Conservation (phyloP, 1,139 yeast species). For the Hemisphaericaspora subhashii region DNA sequence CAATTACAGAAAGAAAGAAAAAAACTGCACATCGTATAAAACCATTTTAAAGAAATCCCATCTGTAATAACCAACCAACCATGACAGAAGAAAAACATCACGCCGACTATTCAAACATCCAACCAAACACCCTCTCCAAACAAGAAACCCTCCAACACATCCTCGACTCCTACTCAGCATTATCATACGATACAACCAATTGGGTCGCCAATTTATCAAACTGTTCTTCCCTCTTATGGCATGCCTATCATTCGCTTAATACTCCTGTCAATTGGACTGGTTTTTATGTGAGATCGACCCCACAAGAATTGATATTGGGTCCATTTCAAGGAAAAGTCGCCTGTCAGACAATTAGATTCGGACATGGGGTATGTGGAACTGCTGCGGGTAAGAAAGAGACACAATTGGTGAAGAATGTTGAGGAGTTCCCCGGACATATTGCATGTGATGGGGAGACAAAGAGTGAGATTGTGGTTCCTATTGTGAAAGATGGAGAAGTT, state of each 20-base stretch:
- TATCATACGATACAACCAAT: constrained; percentile 60
- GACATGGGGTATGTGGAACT: constrained; percentile 89
- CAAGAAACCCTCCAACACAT: constrained; percentile 61
- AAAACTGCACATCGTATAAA: background rate
- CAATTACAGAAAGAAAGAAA: background rate
- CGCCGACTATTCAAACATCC: constrained; percentile 64
- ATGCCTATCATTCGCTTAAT: constrained; percentile 67
- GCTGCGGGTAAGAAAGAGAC: constrained; percentile 63
- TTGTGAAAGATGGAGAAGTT: constrained; percentile 45
- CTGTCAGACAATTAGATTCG: constrained; percentile 76
- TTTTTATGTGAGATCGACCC: constrained; percentile 56
- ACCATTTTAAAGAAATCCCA: background rate
- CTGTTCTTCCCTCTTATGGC: constrained; percentile 84
- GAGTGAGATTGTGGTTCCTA: constrained; percentile 91
- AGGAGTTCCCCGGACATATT: constrained; percentile 84
- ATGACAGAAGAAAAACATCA: constrained; percentile 35
- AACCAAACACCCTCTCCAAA: constrained; percentile 32
- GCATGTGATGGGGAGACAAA: constrained; percentile 96
- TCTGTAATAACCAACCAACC: background rate
- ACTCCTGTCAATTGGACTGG: constrained; percentile 88
- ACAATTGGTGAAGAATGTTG: constrained; percentile 76
- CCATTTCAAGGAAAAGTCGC: constrained; percentile 98
- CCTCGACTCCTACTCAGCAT: constrained; percentile 62
- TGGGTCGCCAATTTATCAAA: constrained; percentile 92
- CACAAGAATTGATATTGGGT: constrained; percentile 65